Evolutionary conservation across 495 filamentous ascomycete species (phyloP), one percentile per base, ranked within the genome.

Genomic region (Gamarada debralockiae): DNA sequence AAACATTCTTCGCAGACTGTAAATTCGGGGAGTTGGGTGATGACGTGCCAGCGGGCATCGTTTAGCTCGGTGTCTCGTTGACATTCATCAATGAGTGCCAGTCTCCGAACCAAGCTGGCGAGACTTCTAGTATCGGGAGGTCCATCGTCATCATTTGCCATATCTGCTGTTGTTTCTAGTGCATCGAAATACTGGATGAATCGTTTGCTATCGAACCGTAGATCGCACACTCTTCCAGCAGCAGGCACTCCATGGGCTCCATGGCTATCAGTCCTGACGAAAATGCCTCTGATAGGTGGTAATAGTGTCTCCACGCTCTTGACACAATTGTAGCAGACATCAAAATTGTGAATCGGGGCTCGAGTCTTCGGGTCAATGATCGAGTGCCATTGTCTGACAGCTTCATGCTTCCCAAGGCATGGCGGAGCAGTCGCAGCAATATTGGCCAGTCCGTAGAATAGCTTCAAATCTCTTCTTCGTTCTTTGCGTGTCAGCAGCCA

Each of bases 1-100:
- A 50, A 65, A 41, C 62, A 89, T 63, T 85, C 81, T 56, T 83
- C 78, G 67, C 85, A 89, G 42, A 85, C 77, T 4, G 81, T 84
- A 55, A 89, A 73, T 41, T 85, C 80, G 18, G 82, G 82, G 0
- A 87, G 65, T 12, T 70, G 59, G 1, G 82, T 77, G 48, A 85
- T 83, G 57, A 77, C 78, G 64, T 87, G 77, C 84, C 83, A 87
- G 0, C 67, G 68, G 42, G 67, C 65, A 43, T 67, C 65, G 27
- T 69, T 55, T 13, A 78, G 59, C 6, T 74, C 71, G 10, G 64
- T 70, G 61, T 83, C 80, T 13, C 73, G 70, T 5, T 65, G 64
- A 58, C 85, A 89, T 57, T 84, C 78, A 1, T 65, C 71, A 15
- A 79, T 63, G 14, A 63, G 66, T 4, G 73, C 67, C 50, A 82